Percentiles rank a stretch among this genome's conserved stretches.
These are phyloP conservation scores for Shiraia bambusicola DNA, from an alignment of 2,329 filamentous ascomycete genomes.

Conservation along the genomic window DNA sequence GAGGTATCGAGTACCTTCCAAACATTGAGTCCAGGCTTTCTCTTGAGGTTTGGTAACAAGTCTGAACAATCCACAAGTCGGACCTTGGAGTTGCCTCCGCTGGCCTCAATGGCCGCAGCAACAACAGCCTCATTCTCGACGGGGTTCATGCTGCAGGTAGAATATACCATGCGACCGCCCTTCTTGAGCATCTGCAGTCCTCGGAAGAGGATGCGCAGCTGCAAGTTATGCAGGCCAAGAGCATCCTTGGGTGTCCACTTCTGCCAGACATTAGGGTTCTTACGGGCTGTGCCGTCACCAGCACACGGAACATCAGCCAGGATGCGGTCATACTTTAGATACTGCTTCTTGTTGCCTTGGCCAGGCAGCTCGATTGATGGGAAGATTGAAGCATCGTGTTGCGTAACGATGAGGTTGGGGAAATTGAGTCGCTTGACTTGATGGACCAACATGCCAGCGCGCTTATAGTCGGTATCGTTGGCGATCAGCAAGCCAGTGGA, in stretches of 20 bases:
- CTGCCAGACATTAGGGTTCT: conserved; percentile 92
- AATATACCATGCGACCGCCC: conserved; percentile 93
- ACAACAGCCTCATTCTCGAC: conserved; percentile 95
- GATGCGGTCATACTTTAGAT: conserved; percentile 96
- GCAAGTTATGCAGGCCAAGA: conserved; percentile 81
- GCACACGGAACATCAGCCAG: conserved; percentile 96
- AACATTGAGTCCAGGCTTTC: conserved; percentile 71
- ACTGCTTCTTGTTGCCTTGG: conserved; percentile 60
- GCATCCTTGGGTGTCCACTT: conserved; percentile 90
- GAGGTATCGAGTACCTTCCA: conserved; percentile 77
- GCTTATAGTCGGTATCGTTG: conserved; percentile 95
- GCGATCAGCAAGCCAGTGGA: conserved; percentile 90
- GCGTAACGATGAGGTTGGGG: conserved; percentile 93
- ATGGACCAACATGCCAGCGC: conserved; percentile 94
- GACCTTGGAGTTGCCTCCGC: conserved; percentile 79
- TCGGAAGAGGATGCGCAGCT: conserved; percentile 85
- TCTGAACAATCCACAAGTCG: conserved; percentile 81
- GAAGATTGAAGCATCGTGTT: conserved; percentile 95
- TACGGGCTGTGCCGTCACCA: conserved; percentile 88
- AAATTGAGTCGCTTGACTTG: conserved; percentile 97
- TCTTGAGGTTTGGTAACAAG: conserved; percentile 73
- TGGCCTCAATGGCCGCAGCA: conserved; percentile 82
- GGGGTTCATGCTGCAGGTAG: conserved; percentile 98
- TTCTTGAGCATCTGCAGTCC: conserved; percentile 95
- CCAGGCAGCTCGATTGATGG: conserved; percentile 84